Conservation (phyloP, 108 stramenopile species). For the Mediolabrus comicus region DNA sequence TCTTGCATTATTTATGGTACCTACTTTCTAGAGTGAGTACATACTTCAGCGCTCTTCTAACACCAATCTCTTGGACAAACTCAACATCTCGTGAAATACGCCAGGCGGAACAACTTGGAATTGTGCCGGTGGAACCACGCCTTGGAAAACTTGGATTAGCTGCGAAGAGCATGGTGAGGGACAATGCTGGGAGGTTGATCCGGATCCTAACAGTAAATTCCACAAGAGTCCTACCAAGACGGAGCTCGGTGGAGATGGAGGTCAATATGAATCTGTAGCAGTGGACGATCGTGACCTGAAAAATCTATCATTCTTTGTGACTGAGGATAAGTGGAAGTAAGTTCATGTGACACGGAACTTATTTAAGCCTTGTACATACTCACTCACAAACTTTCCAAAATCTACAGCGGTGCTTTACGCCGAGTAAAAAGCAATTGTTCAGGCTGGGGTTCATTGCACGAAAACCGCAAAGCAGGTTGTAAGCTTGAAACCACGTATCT, state of each 20-base stretch:
- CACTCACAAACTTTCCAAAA: background rate
- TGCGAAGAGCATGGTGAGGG: conserved; percentile 21
- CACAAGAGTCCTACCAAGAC: background rate
- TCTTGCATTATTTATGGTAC: too few species aligned
- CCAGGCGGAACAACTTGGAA: conserved; percentile 11
- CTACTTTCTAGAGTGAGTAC: too few species aligned
- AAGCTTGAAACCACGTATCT: background rate
- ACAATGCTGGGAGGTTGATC: conserved; percentile 24
- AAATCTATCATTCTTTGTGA: conserved; percentile 5
- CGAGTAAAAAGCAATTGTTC: background rate
- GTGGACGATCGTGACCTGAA: conserved; percentile 3
- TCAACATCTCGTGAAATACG: too few species aligned
- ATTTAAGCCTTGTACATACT: background rate
- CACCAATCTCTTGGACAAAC: too few species aligned
- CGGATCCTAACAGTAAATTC: conserved; percentile 1
- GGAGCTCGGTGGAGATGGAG: conserved; percentile 10
- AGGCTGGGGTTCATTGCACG: background rate
- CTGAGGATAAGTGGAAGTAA: conserved; percentile 12
- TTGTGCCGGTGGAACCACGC: conserved; percentile 20
- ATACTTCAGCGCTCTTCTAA: too few species aligned
- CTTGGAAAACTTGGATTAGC: conserved; percentile 31
- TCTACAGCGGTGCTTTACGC: background rate
- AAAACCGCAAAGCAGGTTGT: background rate
- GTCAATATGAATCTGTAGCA: conserved; percentile 16
- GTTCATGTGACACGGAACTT: background rate